A percentile compares a stretch with the other conserved stretches of the same genome.
phyloP scores from a whole-genome alignment of 2,329 filamentous ascomycete genomes.

The Calonectria ilicicola region DNA sequence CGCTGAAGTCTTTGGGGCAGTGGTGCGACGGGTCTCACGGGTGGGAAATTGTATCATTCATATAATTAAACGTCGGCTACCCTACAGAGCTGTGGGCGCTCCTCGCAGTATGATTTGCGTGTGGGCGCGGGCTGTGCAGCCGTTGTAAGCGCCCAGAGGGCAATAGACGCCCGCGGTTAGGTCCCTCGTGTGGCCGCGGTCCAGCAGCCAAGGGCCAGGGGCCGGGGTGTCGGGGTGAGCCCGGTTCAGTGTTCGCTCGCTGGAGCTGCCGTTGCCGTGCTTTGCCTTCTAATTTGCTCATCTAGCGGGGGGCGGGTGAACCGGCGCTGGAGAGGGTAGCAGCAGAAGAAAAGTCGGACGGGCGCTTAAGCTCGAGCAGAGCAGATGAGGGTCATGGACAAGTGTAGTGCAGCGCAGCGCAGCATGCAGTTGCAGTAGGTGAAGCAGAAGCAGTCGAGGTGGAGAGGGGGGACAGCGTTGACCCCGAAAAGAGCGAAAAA shows the following conservation, averaged over 20 bases:
- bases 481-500: conserved; percentile 33
- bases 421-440: conserved; percentile 15
- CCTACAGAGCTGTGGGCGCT: conserved; percentile 5
- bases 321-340: neutral
- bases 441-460: conserved; percentile 15
- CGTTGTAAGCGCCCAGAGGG: conserved; percentile 17
- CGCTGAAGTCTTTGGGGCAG: conserved; percentile 28
- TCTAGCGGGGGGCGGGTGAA: neutral
- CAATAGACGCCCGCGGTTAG: conserved; percentile 24
- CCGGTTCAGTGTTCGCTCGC: conserved; percentile 9
- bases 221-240: conserved; percentile 12
- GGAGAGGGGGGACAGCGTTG: conserved; percentile 18
- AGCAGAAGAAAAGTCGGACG: neutral
- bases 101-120: conserved; percentile 1
- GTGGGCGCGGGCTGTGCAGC: neutral
- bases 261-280: neutral
- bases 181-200: neutral
- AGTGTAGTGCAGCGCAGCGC: conserved; percentile 12
- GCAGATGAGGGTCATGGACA: neutral
- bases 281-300: neutral
- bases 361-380: neutral
- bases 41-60: neutral
- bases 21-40: conserved; percentile 32
- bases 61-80: conserved; percentile 1
- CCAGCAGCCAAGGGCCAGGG: conserved; percentile 5